phyloP scores from a whole-genome alignment of 305 asterid species.

The Withania somnifera region DNA sequence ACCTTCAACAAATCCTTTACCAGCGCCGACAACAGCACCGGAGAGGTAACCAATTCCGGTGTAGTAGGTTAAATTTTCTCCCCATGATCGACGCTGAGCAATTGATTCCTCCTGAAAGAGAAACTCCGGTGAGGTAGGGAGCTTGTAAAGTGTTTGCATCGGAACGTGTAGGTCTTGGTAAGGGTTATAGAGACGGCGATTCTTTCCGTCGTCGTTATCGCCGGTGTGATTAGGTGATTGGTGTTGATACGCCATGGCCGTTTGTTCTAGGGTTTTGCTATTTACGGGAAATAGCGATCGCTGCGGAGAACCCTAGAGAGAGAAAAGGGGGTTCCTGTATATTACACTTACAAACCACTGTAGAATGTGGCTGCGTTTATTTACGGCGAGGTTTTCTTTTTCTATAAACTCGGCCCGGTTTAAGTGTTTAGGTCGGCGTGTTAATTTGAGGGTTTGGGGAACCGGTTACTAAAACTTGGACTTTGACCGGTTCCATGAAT shows the following conservation, averaged over 20 bases:
- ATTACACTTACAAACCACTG: background rate
- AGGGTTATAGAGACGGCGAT: slow-evolving; percentile 78
- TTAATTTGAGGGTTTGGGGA: background rate
- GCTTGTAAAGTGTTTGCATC: slow-evolving; percentile 44
- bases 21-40: slow-evolving; percentile 66
- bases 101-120: slow-evolving; percentile 74
- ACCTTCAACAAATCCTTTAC: slow-evolving; percentile 52
- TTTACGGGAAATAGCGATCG: background rate
- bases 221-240: slow-evolving; percentile 35
- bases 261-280: slow-evolving; percentile 12
- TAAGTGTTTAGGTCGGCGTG: background rate
- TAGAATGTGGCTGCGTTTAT: background rate
- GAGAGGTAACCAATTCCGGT: slow-evolving; percentile 76
- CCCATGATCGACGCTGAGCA: slow-evolving; percentile 90
- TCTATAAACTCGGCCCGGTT: background rate
- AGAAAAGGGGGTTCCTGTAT: background rate
- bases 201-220: slow-evolving; percentile 24
- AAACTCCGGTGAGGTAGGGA: slow-evolving; percentile 78
- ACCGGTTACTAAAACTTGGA: background rate
- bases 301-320: background rate
- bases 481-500: background rate
- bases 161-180: slow-evolving; percentile 72
- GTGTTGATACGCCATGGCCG: slow-evolving; percentile 62
- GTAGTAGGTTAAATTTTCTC: slow-evolving; percentile 80
- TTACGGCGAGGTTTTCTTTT: background rate